Conservation (phyloP, 2,329 filamentous ascomycete genomes). For the Clonostachys chloroleuca region DNA sequence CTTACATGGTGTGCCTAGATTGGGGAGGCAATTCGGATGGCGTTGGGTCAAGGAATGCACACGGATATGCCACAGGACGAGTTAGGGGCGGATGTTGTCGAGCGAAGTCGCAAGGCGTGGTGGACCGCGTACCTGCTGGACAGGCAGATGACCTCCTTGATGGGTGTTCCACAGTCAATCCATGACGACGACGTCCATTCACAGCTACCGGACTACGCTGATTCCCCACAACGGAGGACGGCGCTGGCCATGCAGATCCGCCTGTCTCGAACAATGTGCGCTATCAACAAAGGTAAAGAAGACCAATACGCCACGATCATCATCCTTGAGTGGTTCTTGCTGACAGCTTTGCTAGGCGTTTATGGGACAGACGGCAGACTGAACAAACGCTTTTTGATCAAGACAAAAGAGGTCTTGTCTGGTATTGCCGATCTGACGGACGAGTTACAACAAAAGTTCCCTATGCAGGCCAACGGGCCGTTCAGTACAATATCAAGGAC, state of each 20-base stretch:
- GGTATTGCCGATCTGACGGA: conserved; percentile 19
- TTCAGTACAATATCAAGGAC: conserved; percentile 23
- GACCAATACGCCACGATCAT: too few relatives aligned
- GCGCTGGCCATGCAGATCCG: conserved; percentile 24
- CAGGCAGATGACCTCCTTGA: conserved; percentile 46
- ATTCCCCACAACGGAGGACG: conserved; percentile 14
- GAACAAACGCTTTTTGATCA: conserved; percentile 20
- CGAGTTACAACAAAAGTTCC: conserved; percentile 19
- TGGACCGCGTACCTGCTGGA: conserved; percentile 51
- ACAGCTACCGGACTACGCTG: conserved; percentile 21
- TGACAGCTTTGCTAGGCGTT: conserved; percentile 10
- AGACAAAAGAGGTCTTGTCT: conserved; percentile 20
- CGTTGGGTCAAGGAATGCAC: conserved; percentile 45
- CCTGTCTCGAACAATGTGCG: conserved; percentile 18
- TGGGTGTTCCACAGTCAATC: conserved; percentile 45
- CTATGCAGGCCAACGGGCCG: conserved; percentile 15
- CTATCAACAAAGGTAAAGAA: conserved; percentile 7
- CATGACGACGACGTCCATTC: conserved; percentile 44
- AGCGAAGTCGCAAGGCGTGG: conserved; percentile 44
- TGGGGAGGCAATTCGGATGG: conserved; percentile 45
- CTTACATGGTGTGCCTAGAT: conserved; percentile 21
- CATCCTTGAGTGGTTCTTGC: too few relatives aligned
- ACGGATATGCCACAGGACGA: conserved; percentile 40
- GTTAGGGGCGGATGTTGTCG: conserved; percentile 30
- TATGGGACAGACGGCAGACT: conserved; percentile 20